Conservation (phyloP, 495 filamentous ascomycete genomes). For the Tuber umbilicatum region DNA sequence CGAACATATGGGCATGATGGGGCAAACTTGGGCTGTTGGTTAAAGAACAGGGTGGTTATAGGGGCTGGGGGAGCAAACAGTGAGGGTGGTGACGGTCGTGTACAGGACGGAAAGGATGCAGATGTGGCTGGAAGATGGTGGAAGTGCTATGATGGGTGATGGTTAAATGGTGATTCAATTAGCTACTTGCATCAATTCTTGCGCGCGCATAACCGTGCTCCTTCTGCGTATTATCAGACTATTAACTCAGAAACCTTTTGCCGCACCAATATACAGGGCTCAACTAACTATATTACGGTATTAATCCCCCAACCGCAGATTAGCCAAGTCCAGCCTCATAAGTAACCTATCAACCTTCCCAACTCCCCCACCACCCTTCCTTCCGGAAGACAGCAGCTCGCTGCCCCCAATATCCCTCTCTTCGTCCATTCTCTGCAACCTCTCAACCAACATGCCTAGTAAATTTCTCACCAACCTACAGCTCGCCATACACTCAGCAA, state of each 20-base stretch:
- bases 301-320: slow-evolving; percentile 43
- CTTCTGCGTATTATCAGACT: slow-evolving; percentile 40
- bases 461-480: slow-evolving; percentile 28
- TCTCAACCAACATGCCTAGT: slow-evolving; percentile 25
- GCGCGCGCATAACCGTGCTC: slow-evolving; percentile 44
- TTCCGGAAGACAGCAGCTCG: slow-evolving; percentile 30
- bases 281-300: neutral
- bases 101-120: neutral
- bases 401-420: slow-evolving; percentile 44
- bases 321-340: slow-evolving; percentile 73
- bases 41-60: neutral
- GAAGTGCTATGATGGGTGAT: neutral
- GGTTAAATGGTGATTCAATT: neutral
- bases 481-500: slow-evolving; percentile 13
- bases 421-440: slow-evolving; percentile 46
- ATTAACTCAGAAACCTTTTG: neutral
- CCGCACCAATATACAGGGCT: neutral
- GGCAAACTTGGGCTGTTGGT: neutral
- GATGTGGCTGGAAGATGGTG: neutral
- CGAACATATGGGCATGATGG: neutral
- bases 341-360: slow-evolving; percentile 71
- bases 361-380: slow-evolving; percentile 50
- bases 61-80: neutral
- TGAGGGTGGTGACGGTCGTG: neutral
- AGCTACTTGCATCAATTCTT: neutral